Evolutionary conservation across 208 protist species (phyloP), one percentile per base, ranked within the genome.

Genomic region (Leishmania major): DNA sequence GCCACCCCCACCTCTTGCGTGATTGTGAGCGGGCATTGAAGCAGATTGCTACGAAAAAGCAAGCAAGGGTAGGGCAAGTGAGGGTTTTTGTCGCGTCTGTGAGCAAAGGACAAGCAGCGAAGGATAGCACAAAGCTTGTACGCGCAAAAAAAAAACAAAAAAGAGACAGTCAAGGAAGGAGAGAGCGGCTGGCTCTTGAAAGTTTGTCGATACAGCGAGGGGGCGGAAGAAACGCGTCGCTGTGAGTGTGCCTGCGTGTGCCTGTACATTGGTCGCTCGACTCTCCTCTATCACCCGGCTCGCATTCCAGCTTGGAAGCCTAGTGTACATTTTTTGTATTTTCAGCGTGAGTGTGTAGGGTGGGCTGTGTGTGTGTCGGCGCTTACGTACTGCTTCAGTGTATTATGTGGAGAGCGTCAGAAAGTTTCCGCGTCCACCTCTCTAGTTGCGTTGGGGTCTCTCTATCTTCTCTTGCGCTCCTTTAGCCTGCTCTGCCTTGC

Each of bases 401-500:
- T 22, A 5, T 22, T 17, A 15, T 62, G 62, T 69, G 31, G 62
- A 5, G 62, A 10, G 62, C 40, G 31, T 40, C 62, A 40, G 62
- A 13, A 15, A 11, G 31, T 25, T 25, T 40, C 13, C 31, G 62
- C 31, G 28, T 69, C 13, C 5, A 69, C 31, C 28, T 43, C 11
- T 69, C 62, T 49, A 6, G 19, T n/a, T 49, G 25, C 31, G 15
- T 31, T 49, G 43, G 15, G 6, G 22, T 49, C 67, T 49, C 37
- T 17, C 40, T 73, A 1, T 73, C 19, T 49, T 28, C 28, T 49
- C 2, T 13, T 49, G 22, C 73, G 37, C 35, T 79, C 45, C 67
- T 69, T 53, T 78, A 69, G 5, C 35, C 17, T 70, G 17, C 59
- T 79, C 49, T 53, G 11, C 53, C 62, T n/a, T 81, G 19, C 43